Evolutionary conservation across 169 alveolate species (phyloP).

Genomic region (Eimeria falciformis): DNA sequence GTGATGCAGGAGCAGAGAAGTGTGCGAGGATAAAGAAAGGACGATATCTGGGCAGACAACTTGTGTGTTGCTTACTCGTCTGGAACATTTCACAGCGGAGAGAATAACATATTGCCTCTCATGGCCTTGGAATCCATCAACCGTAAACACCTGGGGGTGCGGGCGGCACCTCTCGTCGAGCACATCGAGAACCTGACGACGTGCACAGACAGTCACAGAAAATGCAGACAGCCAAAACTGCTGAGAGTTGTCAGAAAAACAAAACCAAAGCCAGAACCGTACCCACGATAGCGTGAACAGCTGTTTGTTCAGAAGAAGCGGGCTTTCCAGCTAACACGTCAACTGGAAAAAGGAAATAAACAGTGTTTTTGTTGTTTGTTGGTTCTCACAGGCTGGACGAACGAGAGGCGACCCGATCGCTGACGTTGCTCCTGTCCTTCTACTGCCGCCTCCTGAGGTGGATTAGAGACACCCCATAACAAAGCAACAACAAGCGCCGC

Average conservation of each 20-base stretch:
- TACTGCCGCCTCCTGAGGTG: background rate
- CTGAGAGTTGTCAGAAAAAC: too few relatives aligned
- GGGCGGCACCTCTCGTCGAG: constrained; percentile 73
- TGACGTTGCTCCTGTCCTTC: background rate
- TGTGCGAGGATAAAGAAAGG: too few relatives aligned
- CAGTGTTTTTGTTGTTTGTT: too few relatives aligned
- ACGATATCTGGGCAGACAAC: too few relatives aligned
- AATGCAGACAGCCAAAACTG: background rate
- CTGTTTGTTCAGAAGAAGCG: too few relatives aligned
- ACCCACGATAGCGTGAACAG: too few relatives aligned
- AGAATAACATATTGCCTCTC: constrained; percentile 62
- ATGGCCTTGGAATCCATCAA: constrained; percentile 66
- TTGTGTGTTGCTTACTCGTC: constrained; percentile 20
- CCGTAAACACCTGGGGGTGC: constrained; percentile 71
- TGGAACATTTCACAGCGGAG: constrained; percentile 41
- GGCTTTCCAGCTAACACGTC: background rate
- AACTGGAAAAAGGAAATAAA: background rate
- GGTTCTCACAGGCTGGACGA: constrained; percentile 70
- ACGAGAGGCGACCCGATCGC: constrained; percentile 55
- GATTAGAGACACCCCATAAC: background rate
- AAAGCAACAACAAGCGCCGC: background rate
- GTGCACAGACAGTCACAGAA: background rate
- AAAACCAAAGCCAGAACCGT: too few relatives aligned
- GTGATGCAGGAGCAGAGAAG: too few relatives aligned
- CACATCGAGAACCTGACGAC: constrained; percentile 43